Evolutionary conservation across 805 yeast species (phyloP).

Genomic region (Sugiyamaella valdiviana): DNA sequence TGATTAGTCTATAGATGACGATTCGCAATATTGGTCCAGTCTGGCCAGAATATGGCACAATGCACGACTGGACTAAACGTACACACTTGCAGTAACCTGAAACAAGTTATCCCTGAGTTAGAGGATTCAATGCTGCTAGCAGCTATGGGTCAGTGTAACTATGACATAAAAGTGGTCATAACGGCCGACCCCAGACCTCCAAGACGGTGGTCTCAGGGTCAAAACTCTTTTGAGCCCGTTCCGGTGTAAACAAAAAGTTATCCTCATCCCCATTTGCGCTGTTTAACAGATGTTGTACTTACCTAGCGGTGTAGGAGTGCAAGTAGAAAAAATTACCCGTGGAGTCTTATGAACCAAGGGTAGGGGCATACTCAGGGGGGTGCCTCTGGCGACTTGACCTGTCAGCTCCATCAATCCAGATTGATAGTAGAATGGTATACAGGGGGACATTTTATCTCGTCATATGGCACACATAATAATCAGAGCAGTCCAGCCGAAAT

Average conservation of each 20-base stretch:
- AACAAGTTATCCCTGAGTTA: background rate
- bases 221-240: conserved; percentile 7
- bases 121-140: background rate
- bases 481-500: too few species aligned
- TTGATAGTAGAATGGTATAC: background rate
- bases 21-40: too few species aligned
- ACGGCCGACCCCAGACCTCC: conserved; percentile 8
- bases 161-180: conserved; percentile 19
- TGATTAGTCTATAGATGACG: too few species aligned
- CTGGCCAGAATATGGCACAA: too few species aligned
- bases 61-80: background rate
- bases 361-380: background rate
- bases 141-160: conserved; percentile 21
- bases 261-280: conserved; percentile 12
- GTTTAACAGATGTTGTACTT: background rate
- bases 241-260: conserved; percentile 10
- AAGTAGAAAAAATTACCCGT: background rate
- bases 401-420: background rate
- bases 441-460: too few species aligned
- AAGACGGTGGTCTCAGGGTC: conserved; percentile 10
- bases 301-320: background rate
- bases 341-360: background rate
- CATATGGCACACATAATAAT: too few species aligned
- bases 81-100: background rate
- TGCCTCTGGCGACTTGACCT: too few species aligned